Conservation (phyloP, 2,329 filamentous ascomycete species). For the Lachnellula hyalina region DNA sequence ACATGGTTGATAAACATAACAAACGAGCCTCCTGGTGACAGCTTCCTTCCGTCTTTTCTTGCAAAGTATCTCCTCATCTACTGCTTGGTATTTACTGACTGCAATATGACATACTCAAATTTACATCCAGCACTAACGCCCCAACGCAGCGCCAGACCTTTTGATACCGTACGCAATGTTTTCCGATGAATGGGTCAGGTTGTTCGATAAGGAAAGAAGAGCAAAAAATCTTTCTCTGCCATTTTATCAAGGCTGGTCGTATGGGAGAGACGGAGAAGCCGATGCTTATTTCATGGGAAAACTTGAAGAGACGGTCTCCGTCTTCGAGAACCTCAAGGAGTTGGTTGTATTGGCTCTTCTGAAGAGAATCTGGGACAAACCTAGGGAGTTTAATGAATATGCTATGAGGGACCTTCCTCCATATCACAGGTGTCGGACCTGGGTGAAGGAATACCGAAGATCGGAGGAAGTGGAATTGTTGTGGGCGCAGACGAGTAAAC, state of each 20-base stretch:
- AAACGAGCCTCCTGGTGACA: too few relatives aligned
- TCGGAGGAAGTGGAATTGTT: not conserved
- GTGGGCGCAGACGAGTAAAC: not conserved
- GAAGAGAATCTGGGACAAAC: not conserved
- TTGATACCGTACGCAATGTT: not conserved
- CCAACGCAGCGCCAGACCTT: not conserved
- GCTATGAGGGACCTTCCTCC: not conserved
- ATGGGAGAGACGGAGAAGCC: not conserved
- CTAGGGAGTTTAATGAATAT: not conserved
- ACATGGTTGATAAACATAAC: too few relatives aligned
- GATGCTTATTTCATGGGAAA: not conserved
- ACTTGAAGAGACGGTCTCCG: too few relatives aligned
- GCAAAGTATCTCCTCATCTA: too few relatives aligned
- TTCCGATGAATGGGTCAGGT: not conserved
- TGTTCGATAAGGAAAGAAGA: not conserved
- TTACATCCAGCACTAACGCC: too few relatives aligned
- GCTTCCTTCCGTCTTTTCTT: too few relatives aligned
- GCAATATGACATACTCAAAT: too few relatives aligned
- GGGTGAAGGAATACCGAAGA: not conserved
- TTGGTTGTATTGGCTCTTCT: not conserved
- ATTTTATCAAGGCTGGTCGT: not conserved
- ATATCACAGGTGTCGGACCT: not conserved
- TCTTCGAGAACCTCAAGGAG: not conserved
- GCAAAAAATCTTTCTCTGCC: not conserved
- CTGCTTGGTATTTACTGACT: too few relatives aligned